These are phyloP conservation scores for Chytridiales sp. DNA, from an alignment of 371 early-diverging fungal species.

Conservation along the genomic window DNA sequence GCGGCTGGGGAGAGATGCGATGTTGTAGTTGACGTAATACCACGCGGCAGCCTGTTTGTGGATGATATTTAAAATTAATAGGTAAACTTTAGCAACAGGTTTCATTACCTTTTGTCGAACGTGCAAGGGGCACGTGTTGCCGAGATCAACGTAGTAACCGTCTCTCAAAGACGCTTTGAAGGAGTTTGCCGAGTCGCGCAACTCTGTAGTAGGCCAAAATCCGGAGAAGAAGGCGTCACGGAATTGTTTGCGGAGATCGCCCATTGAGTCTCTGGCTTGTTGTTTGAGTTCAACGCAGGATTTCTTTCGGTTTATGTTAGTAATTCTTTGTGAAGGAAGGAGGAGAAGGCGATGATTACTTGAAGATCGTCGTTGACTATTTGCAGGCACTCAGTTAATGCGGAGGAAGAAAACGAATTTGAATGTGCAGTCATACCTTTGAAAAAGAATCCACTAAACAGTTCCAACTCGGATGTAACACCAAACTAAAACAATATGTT, in stretches of 20 bases:
- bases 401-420: background rate
- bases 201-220: background rate
- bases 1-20: too few species aligned
- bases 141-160: background rate
- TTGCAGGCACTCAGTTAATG: background rate
- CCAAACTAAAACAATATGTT: background rate
- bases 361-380: background rate
- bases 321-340: background rate
- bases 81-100: background rate
- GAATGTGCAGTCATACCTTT: background rate
- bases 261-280: too few species aligned
- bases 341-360: background rate
- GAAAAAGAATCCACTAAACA: too few species aligned
- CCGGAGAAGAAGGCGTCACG: background rate
- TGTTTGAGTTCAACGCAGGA: background rate
- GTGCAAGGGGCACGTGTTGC: background rate
- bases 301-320: background rate
- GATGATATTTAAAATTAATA: background rate
- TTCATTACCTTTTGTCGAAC: background rate
- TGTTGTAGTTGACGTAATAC: background rate
- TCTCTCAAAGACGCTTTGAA: background rate
- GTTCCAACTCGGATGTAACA: background rate
- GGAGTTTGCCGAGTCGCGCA: background rate
- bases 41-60: background rate
- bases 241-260: too few species aligned